These are phyloP conservation scores for Tulasnella sp. DNA, from an alignment of 768 basidiomycete species.

Conservation along the genomic window DNA sequence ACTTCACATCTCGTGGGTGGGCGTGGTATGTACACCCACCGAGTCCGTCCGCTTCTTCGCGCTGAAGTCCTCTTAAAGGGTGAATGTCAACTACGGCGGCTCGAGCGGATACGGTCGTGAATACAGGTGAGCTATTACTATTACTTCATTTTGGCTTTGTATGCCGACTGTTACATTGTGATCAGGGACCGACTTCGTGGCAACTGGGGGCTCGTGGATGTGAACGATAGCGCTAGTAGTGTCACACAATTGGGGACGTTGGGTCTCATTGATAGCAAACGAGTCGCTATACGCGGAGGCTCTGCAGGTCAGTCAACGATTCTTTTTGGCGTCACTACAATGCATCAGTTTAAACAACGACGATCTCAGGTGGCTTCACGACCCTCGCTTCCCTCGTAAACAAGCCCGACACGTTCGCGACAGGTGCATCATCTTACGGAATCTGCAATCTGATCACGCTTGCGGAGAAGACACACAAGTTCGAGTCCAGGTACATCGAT, in stretches of 20 bases:
- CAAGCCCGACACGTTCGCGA: conserved; percentile 42
- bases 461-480: conserved; percentile 60
- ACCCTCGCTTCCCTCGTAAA: conserved; percentile 39
- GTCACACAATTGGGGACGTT: conserved; percentile 38
- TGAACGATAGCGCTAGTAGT: conserved; percentile 53
- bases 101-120: conserved; percentile 61
- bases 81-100: conserved; percentile 71
- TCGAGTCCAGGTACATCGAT: conserved; percentile 47
- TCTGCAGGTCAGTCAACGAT: conserved; percentile 35
- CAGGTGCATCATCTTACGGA: conserved; percentile 56
- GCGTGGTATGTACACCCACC: conserved; percentile 41
- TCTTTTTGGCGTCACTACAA: background rate
- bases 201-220: conserved; percentile 67
- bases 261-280: conserved; percentile 50
- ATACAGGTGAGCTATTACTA: conserved; percentile 51
- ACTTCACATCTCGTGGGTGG: conserved; percentile 60
- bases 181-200: conserved; percentile 42
- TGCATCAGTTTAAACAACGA: background rate
- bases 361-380: conserved; percentile 51
- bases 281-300: conserved; percentile 58
- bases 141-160: too few relatives aligned
- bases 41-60: background rate
- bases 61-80: conserved; percentile 29
- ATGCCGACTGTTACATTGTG: too few relatives aligned
- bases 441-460: conserved; percentile 52